A percentile compares a stretch with the other conserved stretches of the same genome.
phyloP scores from a whole-genome alignment of 345 rosid genomes.

The Melaleuca alternifolia region DNA sequence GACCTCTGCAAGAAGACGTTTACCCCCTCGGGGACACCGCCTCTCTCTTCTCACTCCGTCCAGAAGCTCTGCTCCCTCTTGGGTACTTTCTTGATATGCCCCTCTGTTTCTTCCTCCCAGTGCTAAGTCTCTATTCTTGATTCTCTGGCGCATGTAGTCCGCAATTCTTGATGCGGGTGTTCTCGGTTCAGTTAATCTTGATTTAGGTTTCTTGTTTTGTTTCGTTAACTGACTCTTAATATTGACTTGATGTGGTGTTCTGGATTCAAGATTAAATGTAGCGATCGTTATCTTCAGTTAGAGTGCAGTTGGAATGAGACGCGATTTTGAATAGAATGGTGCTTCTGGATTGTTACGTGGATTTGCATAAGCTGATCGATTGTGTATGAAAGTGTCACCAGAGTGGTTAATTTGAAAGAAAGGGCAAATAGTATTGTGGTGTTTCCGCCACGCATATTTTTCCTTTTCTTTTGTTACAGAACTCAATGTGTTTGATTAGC shows the following conservation, averaged over 20 bases:
- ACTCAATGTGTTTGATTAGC: not conserved
- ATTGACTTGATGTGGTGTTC: not conserved
- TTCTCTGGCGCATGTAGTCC: not conserved
- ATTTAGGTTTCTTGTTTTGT: not conserved
- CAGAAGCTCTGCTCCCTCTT: slow-evolving; percentile 47
- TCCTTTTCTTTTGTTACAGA: not conserved
- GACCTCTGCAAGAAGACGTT: slow-evolving; percentile 52
- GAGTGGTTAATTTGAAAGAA: not conserved
- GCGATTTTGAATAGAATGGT: not conserved
- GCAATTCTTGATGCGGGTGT: not conserved
- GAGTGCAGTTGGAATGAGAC: not conserved
- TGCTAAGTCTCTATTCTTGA: not conserved
- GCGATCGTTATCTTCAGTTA: not conserved
- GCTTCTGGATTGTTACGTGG: not conserved
- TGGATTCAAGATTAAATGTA: not conserved
- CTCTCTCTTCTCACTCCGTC: slow-evolving; percentile 35
- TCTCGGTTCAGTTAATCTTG: not conserved
- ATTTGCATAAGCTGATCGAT: not conserved
- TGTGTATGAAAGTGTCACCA: no score
- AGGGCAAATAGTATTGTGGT: not conserved
- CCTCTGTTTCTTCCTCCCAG: not conserved
- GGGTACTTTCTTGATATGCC: slow-evolving; percentile 32
- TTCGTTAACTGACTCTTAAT: not conserved
- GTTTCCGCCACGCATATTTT: not conserved
- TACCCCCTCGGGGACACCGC: slow-evolving; percentile 38